These are phyloP conservation scores for Candida labiduridarum DNA, from an alignment of 1,139 yeast species.

Conservation along the genomic window DNA sequence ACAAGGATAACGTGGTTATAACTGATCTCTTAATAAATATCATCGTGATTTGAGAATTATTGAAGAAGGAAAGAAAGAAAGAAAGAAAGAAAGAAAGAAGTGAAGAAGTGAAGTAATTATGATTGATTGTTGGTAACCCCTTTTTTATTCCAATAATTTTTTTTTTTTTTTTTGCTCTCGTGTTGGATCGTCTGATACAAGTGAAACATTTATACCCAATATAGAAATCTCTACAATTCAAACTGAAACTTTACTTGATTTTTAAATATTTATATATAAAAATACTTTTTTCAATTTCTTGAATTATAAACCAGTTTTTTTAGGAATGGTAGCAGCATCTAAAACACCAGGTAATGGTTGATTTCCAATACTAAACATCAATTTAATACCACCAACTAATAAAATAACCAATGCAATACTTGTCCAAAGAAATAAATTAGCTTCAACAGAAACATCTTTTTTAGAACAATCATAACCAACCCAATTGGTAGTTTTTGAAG, in stretches of 20 bases:
- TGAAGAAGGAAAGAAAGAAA: too few relatives aligned
- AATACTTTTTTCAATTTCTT: too few relatives aligned
- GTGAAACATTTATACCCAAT: not conserved
- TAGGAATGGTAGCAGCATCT: constrained; percentile 54
- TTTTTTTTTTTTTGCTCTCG: too few relatives aligned
- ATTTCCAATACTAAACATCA: constrained; percentile 54
- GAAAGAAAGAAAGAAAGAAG: not conserved
- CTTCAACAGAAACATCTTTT: constrained; percentile 63
- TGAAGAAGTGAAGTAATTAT: not conserved
- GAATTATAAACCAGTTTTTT: constrained; percentile 24
- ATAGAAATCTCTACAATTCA: not conserved
- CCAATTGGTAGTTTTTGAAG: constrained; percentile 61
- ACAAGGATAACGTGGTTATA: constrained; percentile 25
- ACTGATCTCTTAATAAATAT: constrained; percentile 28
- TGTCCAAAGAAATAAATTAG: constrained; percentile 71
- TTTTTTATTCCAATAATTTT: too few relatives aligned
- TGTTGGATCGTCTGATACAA: not conserved
- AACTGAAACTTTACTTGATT: too few relatives aligned
- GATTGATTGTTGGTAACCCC: too few relatives aligned
- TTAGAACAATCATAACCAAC: constrained; percentile 68
- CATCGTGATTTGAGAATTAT: constrained; percentile 12
- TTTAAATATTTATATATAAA: too few relatives aligned
- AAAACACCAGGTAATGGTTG: constrained; percentile 72
- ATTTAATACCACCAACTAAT: constrained; percentile 55
- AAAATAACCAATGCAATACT: constrained; percentile 48